A percentile compares a stretch with the other conserved stretches of the same genome.
Evolutionary conservation across 768 basidiomycete genomes (phyloP).

Genomic region (Leccinum longicurvipes): DNA sequence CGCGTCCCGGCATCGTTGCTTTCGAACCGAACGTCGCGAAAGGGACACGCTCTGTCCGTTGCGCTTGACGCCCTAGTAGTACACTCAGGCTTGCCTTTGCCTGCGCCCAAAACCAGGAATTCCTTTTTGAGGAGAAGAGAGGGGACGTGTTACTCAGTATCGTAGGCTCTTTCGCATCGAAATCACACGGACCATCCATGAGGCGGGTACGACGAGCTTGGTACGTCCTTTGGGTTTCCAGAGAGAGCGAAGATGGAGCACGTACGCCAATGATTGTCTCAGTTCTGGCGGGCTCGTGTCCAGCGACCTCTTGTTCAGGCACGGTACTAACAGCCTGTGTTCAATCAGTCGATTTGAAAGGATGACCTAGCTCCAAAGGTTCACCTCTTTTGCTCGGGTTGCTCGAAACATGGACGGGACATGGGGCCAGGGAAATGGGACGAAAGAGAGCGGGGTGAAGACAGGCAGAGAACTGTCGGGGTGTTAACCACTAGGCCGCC

Average conservation of each 20-base stretch:
- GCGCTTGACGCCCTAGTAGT: neutral
- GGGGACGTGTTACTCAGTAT: neutral
- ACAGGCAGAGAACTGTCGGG: neutral
- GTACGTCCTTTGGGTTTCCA: slow-evolving; percentile 17
- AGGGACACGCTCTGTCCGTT: slow-evolving; percentile 10
- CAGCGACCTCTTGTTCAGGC: slow-evolving; percentile 3
- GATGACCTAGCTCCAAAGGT: neutral
- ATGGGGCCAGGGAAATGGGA: slow-evolving; percentile 4
- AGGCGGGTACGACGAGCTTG: slow-evolving; percentile 20
- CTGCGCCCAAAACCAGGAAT: neutral
- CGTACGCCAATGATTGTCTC: slow-evolving; percentile 19
- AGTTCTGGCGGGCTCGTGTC: slow-evolving; percentile 16
- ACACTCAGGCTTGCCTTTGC: slow-evolving; percentile 4
- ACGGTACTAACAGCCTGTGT: slow-evolving; percentile 9
- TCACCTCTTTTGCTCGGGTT: slow-evolving; percentile 7
- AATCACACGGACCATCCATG: slow-evolving; percentile 21
- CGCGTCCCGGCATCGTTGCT: neutral
- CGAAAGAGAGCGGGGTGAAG: neutral
- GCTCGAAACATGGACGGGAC: neutral
- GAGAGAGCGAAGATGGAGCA: slow-evolving; percentile 19
- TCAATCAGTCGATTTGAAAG: neutral
- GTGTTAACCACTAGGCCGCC: neutral
- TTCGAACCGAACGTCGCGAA: slow-evolving; percentile 17
- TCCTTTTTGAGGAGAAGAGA: slow-evolving; percentile 6
- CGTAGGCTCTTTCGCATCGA: neutral